Base-by-base conservation (phyloP, 192 early-diverging fungal species). In the Radiomyces spectabilis region DNA sequence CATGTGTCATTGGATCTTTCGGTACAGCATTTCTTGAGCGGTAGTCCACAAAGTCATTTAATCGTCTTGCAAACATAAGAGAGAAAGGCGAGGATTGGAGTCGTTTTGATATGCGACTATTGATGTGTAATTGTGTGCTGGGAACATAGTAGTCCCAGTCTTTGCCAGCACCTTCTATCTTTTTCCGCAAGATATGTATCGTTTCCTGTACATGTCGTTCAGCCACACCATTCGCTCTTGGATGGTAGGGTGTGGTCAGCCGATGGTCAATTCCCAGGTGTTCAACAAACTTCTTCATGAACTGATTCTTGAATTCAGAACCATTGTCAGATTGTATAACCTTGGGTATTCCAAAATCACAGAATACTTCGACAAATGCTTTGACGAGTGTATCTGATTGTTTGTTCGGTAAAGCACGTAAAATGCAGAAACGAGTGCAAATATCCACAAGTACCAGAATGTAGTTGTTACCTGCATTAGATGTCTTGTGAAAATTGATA, bases 211-310 rank as follows among this genome's bases (percentile, higher is more conserved):
- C 65, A 25, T 33, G 37, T 15, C 69, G 5, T 65, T 80, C 72
- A 18, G 69, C 75, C 18, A 50, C 49, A 2, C 73, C 72, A 48
- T 80, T 80, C 5, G 41, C 66, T 35, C 66, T n/a, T 9, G 72
- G 68, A 56, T 73, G 59, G 32, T 72, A 75, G 1, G 69, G 64
- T 29, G 72, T 72, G 31, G 51, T 48, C 13, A 71, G 29, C 1
- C 74, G 35, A 42, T 70, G 65, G 3, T 69, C 51, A 21, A 74
- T 65, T 0, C 51, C 45, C 8, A 59, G 16, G 2, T 26, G 8
- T 10, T 24, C 37, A 12, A 31, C 40, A 25, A 74, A 41, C 6
- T 21, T 42, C 21, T 24, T 51, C 8, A 79, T 18, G 31, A 63
- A 29, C 34, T 49, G 15, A 33, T 72, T 76, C 1, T 61, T 59